These are phyloP conservation scores for Cercis canadensis DNA, from an alignment of 306 rosid genomes.

Conservation along the genomic window DNA sequence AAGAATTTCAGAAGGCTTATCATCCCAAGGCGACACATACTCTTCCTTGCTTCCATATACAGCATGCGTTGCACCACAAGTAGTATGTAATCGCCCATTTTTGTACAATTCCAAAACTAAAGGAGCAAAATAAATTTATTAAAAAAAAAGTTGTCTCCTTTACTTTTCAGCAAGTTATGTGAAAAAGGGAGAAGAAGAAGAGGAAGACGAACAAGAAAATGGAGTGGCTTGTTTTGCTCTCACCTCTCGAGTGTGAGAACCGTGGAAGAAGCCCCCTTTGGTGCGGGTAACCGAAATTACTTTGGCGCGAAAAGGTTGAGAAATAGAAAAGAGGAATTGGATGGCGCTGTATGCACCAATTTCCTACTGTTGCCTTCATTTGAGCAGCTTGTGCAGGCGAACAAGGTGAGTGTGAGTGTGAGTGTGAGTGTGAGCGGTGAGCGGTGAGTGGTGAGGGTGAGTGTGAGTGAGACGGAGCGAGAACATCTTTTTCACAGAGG, in stretches of 20 bases:
- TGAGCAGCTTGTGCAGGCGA: not conserved
- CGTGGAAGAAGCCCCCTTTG: not conserved
- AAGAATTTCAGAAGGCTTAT: constrained; percentile 70
- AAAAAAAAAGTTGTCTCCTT: not conserved
- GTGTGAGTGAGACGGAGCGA: not conserved
- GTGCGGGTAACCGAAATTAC: not conserved
- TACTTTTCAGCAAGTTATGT: not conserved
- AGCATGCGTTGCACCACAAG: constrained; percentile 32
- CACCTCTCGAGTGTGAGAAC: constrained; percentile 40
- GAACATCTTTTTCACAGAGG: not conserved
- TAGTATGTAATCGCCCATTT: constrained; percentile 28
- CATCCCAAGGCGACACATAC: constrained; percentile 66
- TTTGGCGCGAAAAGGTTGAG: constrained; percentile 37
- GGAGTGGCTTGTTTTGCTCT: not conserved
- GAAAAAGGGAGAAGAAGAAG: not conserved
- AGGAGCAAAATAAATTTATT: not conserved
- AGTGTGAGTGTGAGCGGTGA: too few relatives aligned
- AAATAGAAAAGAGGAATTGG: constrained; percentile 18
- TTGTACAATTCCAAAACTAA: constrained; percentile 44
- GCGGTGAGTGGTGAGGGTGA: too few relatives aligned
- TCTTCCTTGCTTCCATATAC: constrained; percentile 41
- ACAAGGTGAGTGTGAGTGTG: too few relatives aligned
- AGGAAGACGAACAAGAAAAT: not conserved
- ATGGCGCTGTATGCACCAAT: constrained; percentile 2
- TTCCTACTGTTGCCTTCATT: constrained; percentile 30